Base-by-base conservation (phyloP, 441 rosid genomes). In the Croton laevigatus region DNA sequence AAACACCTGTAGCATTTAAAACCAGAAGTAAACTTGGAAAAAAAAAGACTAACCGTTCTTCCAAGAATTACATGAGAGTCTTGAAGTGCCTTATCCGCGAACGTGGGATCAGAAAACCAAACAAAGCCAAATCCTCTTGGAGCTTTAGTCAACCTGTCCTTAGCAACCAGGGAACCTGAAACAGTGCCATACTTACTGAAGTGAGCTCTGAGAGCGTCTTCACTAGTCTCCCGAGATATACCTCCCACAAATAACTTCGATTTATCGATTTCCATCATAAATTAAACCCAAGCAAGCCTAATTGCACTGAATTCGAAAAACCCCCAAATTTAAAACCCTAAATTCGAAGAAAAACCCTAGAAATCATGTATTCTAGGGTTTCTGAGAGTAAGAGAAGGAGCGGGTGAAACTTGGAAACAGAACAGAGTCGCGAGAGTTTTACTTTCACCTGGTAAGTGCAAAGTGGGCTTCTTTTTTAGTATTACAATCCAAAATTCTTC, bases 111-210 rank as follows among this genome's bases (percentile, higher is more conserved):
- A 11, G 83, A 81, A 71, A 89, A 88, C 72, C 79, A 81, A 73
- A 93, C 94, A 77, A 91, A 93, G 3, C 87, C 98, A 82, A 89
- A 89, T 0, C 97, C 89, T 68, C 92, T 85, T 1, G 96, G 76
- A 17, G 17, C 66, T 67, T 79, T 78, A 58, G 90, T 80, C 71
- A 2, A 57, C 71, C 70, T 80, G 70, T 88, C 92, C 66, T 72
- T 88, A 70, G 89, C 87, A 70, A 93, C 79, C 23, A 79, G 70
- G 12, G 87, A 81, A 63, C 80, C 80, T 63, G 71, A 70, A 42
- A 93, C 94, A 67, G 23, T 60, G 40, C 97, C 97, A 68, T 91
- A 93, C 75, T 73, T 85, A 77, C 86, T 74, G 78, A 93, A 93
- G 70, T 93, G 87, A 71, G 71, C 72, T 62, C 42, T 78, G 57